phyloP scores from a whole-genome alignment of 2,329 filamentous ascomycete species.

The Acrodontium crateriforme region DNA sequence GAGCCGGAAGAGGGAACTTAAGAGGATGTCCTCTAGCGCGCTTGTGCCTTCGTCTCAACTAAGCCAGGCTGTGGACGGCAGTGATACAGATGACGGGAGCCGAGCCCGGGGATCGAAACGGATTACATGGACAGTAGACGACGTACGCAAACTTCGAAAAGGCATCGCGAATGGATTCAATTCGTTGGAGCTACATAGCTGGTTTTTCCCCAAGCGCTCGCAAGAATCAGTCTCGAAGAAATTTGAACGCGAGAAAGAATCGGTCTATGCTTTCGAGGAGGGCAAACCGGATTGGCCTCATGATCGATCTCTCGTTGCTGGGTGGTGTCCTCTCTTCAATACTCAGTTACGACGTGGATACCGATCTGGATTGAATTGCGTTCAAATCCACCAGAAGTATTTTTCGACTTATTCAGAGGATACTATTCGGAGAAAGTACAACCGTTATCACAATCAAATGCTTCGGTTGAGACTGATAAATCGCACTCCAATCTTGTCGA shows the following conservation, averaged over 20 bases:
- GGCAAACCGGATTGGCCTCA: too few species aligned
- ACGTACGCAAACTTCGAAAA: not conserved
- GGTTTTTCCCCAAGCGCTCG: slow-evolving; percentile 1
- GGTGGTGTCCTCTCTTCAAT: too few species aligned
- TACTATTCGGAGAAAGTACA: too few species aligned
- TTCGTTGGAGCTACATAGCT: not conserved
- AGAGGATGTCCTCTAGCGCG: not conserved
- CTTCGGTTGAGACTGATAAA: too few species aligned
- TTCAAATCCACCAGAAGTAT: too few species aligned
- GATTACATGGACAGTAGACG: not conserved
- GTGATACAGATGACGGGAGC: not conserved
- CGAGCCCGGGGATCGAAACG: not conserved
- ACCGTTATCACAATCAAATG: too few species aligned
- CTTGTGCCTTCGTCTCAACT: not conserved
- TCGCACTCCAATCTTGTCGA: too few species aligned
- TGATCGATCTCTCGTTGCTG: too few species aligned
- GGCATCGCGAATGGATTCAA: not conserved
- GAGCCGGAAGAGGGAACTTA: not conserved
- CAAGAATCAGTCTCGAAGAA: not conserved
- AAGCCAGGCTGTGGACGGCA: not conserved
- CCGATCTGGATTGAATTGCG: too few species aligned
- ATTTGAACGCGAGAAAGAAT: not conserved
- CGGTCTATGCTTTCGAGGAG: too few species aligned
- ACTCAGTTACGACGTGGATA: too few species aligned
- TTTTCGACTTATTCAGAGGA: too few species aligned